Base-by-base conservation (phyloP, 2,329 filamentous ascomycete species). In the Alternaria arbusti region DNA sequence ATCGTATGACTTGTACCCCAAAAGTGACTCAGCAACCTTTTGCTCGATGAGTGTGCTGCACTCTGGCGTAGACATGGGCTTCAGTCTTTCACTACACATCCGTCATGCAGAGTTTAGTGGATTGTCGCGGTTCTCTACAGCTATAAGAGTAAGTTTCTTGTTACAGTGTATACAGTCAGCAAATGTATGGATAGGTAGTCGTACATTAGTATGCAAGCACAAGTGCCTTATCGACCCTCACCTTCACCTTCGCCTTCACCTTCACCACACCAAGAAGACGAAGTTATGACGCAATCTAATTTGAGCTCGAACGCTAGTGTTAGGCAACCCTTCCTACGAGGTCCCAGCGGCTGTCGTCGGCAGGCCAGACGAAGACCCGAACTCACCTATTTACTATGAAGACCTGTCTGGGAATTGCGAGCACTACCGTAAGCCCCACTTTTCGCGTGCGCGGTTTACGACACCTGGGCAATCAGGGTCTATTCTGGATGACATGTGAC, bases 381-480 rank as follows among this genome's bases (percentile, higher is more conserved):
- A n/a, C 56, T 57, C 63, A 60, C 47, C 30, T 13, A 63, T 50
- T 51, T 63, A 57, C 45, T 66, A 55, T 66, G 50, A 55, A 44
- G 2, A 57, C 28, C 54, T 58, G 60, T 63, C 64, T 58, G 44
- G 45, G 52, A 45, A 55, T 57, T 50, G 61, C 61, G 6, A 17
- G 59, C 64, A 49, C 50, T 45, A 56, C 43, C 57, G 55, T 25
- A 26, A 13, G 43, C 11, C 59, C 58, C 56, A 54, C 51, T 62
- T 62, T 61, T 59, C 28, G 5, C 32, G 25, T 15, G 28, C 36
- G 22, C 55, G 25, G 28, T 40, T 58, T 22, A 36, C 20, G 17
- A 11, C 32, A 3, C 30, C 20, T 15, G 10, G 4, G 4, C 20
- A n/a, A 15, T 40, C 23, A 49, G 55, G 55, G 45, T 57, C 43